Base-by-base conservation (phyloP, 805 yeast species). In the Sugiyamaella chiloensis region DNA sequence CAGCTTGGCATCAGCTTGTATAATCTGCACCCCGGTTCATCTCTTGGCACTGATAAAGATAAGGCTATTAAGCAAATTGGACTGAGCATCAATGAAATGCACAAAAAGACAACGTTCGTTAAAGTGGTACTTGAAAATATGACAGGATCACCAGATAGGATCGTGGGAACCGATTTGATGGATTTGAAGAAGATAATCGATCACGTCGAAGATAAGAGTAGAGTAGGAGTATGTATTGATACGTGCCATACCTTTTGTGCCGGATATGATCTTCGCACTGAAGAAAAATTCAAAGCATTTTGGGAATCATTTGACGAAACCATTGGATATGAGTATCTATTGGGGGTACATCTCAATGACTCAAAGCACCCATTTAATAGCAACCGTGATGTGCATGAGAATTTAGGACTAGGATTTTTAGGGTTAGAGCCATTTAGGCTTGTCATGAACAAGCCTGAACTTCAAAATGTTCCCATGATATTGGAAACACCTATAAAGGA, bases 231-330 rank as follows among this genome's bases (percentile, higher is more conserved):
- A 0, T 93, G 99, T 63, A 75, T 93, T 12, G 99, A 93, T 64
- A 93, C 98, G 0, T 93, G 99, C 63, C 99, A 93, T 65, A 74
- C 96, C 0, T 89, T 87, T 71, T 96, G 98, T 0, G 96, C 98
- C 1, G 99, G 99, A 1, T 90, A 87, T 63, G 97, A 93, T 61
- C 74, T 93, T 40, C 67, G 81, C n/a, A 74, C 75, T 14, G 75
- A 74, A 50, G 79, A 73, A 24, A 62, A 69, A 11, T 86, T 81
- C 67, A 71, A 73, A 7, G 66, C 68, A 37, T 90, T 93, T 64
- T 85, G 96, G 95, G 64, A 70, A 4, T 67, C 80, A 32, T 93
- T 86, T 65, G 97, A 90, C 60, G 63, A 72, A 5, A 71, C 75
- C 5, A 73, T 93, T 16, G 99, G 99, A 0, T 70, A 76, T 59